Percentiles rank a stretch among this genome's conserved stretches.
Conservation (phyloP, 1,284 basidiomycete genomes). For the Meira nashicola region DNA sequence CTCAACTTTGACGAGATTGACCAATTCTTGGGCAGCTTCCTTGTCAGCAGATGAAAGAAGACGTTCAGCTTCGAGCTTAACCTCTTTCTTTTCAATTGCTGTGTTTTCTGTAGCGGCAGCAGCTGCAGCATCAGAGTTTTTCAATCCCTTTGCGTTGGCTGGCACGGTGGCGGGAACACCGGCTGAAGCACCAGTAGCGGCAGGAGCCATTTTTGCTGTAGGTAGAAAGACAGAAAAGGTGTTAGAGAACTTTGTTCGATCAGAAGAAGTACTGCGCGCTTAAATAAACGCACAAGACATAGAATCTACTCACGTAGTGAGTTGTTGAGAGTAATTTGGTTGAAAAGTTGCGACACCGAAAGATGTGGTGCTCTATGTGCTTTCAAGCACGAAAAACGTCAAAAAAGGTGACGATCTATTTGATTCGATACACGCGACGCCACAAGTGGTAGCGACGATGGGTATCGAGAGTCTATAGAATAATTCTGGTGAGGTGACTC, state of each 20-base stretch:
- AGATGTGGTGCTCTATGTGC: no score
- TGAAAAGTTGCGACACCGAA: no score
- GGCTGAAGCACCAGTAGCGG: conserved; percentile 23
- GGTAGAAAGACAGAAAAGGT: neutral
- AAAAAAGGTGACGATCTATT: no score
- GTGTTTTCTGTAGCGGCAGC: conserved; percentile 47
- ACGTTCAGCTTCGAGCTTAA: conserved; percentile 53
- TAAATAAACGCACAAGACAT: conserved; percentile 3
- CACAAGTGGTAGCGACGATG: no score
- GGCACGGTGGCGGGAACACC: conserved; percentile 49
- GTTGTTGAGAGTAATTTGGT: neutral
- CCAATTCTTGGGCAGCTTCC: conserved; percentile 54
- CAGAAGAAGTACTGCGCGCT: neutral
- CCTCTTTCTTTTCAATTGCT: conserved; percentile 51
- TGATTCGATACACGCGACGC: no score
- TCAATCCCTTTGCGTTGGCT: conserved; percentile 38
- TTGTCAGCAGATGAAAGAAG: conserved; percentile 54
- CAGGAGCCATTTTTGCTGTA: conserved; percentile 30
- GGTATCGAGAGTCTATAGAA: no score
- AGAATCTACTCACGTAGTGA: conserved; percentile 7
- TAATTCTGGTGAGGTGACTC: no score
- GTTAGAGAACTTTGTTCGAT: neutral
- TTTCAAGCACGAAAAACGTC: no score
- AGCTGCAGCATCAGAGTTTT: conserved; percentile 44
- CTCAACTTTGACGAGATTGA: conserved; percentile 59